Evolutionary conservation across 2,329 filamentous ascomycete genomes (phyloP).

Genomic region (Nannizziopsis barbatae): DNA sequence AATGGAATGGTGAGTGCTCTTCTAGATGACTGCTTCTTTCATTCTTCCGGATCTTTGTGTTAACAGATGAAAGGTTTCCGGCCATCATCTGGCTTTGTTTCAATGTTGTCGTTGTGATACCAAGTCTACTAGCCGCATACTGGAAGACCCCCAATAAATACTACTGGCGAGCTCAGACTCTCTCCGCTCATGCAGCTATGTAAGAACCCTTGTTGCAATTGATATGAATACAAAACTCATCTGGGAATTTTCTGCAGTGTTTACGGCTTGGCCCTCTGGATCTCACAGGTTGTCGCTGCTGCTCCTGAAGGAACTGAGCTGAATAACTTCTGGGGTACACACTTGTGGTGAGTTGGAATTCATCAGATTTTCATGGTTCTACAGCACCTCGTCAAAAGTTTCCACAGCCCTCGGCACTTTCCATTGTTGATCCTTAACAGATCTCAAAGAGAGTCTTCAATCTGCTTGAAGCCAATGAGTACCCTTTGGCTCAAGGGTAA

Average conservation of each 20-base stretch:
- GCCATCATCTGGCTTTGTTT: constrained; percentile 49
- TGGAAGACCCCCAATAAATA: constrained; percentile 50
- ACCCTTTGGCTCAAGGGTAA: too few relatives aligned
- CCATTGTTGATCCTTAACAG: too few relatives aligned
- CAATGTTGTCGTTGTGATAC: too few relatives aligned
- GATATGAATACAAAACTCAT: neutral
- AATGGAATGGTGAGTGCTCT: constrained; percentile 46
- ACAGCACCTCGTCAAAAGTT: too few relatives aligned
- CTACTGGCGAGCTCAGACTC: constrained; percentile 51
- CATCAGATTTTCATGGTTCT: neutral
- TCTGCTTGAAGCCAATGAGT: too few relatives aligned
- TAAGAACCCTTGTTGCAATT: too few relatives aligned
- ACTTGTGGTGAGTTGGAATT: constrained; percentile 9
- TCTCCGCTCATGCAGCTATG: constrained; percentile 16
- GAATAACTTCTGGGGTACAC: constrained; percentile 8
- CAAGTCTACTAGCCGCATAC: constrained; percentile 31
- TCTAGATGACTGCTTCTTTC: too few relatives aligned
- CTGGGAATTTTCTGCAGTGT: neutral
- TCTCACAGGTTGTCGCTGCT: neutral
- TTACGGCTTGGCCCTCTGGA: constrained; percentile 5
- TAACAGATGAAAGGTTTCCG: constrained; percentile 40
- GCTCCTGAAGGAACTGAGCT: neutral
- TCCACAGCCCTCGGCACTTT: too few relatives aligned
- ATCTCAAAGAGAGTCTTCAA: too few relatives aligned
- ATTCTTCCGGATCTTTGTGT: neutral